Base-by-base conservation (phyloP, 2,329 filamentous ascomycete genomes). In the Huntiella savannae region DNA sequence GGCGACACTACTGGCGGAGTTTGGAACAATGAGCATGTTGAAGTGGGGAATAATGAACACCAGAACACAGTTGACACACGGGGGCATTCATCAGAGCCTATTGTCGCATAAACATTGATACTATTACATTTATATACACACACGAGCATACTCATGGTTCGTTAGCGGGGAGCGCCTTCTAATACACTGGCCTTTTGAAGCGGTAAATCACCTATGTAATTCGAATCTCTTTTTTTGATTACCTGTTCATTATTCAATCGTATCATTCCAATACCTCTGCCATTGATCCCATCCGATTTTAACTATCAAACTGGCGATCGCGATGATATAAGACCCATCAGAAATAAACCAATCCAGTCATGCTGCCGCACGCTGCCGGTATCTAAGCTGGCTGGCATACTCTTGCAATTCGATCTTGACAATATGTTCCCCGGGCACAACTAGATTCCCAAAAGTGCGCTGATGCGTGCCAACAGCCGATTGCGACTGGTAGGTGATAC, bases 371-470 rank as follows among this genome's bases (percentile, higher is more conserved):
- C 40, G 36, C 4, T 44, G n/a, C 8, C 45, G 36, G 33, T 50
- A 41, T 52, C 51, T 61, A 44, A 67, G 55, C 56, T 77, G 73
- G 51, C 74, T 77, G 1, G 62, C 61, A 57, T 78, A 79, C 52
- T 88, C 79, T 58, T 96, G 86, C 40, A 91, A 68, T 60, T 95
- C 87, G 55, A 98, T 85, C 65, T 81, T 88, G 49, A 71, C 76
- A 53, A 98, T 83, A 58, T 93, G 76, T 53, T 81, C 68, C 0
- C 88, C 87, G 0, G 91, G 91, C 3, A 98, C 75, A 17, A 95
- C 87, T 2, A 98, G 77, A 19, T 96, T 64, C 0, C 91, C 91
- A 16, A 98, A 73, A 57, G 85, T 93, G 46, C 91, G 44, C 11
- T 50, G 48, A 10, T 47, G 44, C 36, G 33, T 55, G 53, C 40